These are phyloP conservation scores for Talaromyces trachyspermus DNA, from an alignment of 495 filamentous ascomycete species.

Conservation along the genomic window DNA sequence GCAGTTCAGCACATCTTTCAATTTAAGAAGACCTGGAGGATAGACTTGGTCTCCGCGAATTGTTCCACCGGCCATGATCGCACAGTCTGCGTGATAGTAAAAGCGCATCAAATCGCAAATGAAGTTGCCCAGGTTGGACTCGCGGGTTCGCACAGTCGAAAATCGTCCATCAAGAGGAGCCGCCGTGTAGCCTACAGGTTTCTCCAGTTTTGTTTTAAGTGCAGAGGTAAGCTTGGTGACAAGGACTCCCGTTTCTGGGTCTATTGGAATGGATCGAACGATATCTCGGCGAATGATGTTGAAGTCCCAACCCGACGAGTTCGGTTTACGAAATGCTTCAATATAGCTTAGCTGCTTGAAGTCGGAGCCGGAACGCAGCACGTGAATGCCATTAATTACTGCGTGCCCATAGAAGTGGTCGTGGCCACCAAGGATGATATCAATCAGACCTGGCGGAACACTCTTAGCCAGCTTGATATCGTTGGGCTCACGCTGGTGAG, in stretches of 20 bases:
- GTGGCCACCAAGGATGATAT: conserved; percentile 82
- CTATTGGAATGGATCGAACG: conserved; percentile 55
- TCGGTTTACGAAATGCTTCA: conserved; percentile 53
- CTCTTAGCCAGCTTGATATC: conserved; percentile 72
- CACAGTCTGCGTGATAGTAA: conserved; percentile 71
- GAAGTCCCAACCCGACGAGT: conserved; percentile 59
- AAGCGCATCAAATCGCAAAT: conserved; percentile 84
- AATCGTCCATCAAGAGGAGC: conserved; percentile 79
- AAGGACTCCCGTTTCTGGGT: conserved; percentile 45
- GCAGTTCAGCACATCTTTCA: conserved; percentile 71
- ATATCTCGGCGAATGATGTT: conserved; percentile 69
- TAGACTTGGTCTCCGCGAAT: conserved; percentile 88
- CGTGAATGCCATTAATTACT: conserved; percentile 67
- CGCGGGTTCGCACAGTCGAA: conserved; percentile 64
- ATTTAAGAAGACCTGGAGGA: conserved; percentile 61
- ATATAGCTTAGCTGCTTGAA: conserved; percentile 89
- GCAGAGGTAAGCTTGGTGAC: conserved; percentile 61
- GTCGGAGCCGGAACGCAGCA: conserved; percentile 77
- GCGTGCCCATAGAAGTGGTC: conserved; percentile 82
- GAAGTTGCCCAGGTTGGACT: conserved; percentile 85
- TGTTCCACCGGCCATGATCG: conserved; percentile 82
- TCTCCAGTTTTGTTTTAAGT: conserved; percentile 67
- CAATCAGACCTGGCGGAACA: conserved; percentile 58
- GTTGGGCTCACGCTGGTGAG: conserved; percentile 81
- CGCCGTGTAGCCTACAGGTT: conserved; percentile 74